Evolutionary conservation across 768 basidiomycete genomes (phyloP).

Genomic region (Leccinum incarnatum): DNA sequence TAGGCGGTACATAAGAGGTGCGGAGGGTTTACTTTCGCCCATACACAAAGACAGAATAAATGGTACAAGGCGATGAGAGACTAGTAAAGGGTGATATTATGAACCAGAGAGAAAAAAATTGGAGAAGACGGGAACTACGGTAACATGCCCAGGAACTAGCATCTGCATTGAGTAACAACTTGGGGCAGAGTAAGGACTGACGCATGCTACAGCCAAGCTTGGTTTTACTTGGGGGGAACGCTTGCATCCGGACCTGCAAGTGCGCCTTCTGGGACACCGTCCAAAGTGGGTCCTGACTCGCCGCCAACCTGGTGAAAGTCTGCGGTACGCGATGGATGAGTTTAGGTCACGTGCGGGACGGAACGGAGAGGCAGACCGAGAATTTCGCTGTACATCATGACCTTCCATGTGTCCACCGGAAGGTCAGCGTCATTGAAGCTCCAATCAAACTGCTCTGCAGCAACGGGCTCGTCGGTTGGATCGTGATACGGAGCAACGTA

Average conservation of each 20-base stretch:
- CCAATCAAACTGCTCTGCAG: slow-evolving; percentile 97
- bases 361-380: slow-evolving; percentile 57
- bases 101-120: slow-evolving; percentile 1
- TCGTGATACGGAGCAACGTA: slow-evolving; percentile 99
- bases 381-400: slow-evolving; percentile 99
- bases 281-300: slow-evolving; percentile 33
- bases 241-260: slow-evolving; percentile 58
- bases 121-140: slow-evolving; percentile 7
- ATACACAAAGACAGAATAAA: slow-evolving; percentile 8
- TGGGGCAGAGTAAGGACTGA: slow-evolving; percentile 2
- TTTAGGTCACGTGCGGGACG: not conserved
- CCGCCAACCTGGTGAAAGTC: slow-evolving; percentile 83
- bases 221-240: slow-evolving; percentile 13
- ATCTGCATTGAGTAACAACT: not conserved
- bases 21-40: slow-evolving; percentile 9
- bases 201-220: slow-evolving; percentile 10
- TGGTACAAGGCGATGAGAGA: slow-evolving; percentile 2
- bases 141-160: slow-evolving; percentile 17
- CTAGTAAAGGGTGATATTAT: slow-evolving; percentile 14
- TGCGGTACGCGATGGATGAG: slow-evolving; percentile 25
- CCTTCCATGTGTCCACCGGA: slow-evolving; percentile 99
- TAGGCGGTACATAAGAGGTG: slow-evolving; percentile 11
- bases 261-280: slow-evolving; percentile 55
- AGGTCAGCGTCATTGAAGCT: slow-evolving; percentile 99
- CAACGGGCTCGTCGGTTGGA: slow-evolving; percentile 94